Conservation (phyloP, 2,329 filamentous ascomycete genomes). For the Rutstroemia sp. region DNA sequence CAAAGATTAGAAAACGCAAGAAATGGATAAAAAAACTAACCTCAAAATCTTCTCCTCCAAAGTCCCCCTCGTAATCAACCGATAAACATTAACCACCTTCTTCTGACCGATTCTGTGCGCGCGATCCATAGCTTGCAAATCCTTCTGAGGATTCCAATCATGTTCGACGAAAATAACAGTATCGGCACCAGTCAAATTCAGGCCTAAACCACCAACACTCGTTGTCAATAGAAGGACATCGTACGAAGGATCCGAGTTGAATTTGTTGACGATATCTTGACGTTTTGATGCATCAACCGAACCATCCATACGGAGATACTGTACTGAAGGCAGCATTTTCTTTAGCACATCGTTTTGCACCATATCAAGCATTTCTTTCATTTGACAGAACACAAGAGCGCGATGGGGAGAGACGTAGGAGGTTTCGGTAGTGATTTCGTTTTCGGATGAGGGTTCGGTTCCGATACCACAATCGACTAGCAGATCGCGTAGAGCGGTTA, state of each 20-base stretch:
- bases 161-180: constrained; percentile 99
- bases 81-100: constrained; percentile 99
- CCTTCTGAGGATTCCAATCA: constrained; percentile 99
- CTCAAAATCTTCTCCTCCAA: constrained; percentile 96
- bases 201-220: constrained; percentile 84
- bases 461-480: constrained; percentile 99
- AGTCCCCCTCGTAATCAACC: constrained; percentile 89
- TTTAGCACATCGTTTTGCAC: constrained; percentile 91
- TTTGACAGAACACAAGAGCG: constrained; percentile 95
- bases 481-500: constrained; percentile 81
- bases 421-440: constrained; percentile 49
- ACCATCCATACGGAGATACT: constrained; percentile 89
- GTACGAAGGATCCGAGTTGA: constrained; percentile 96
- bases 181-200: constrained; percentile 94
- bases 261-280: constrained; percentile 97
- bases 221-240: constrained; percentile 92
- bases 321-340: constrained; percentile 84
- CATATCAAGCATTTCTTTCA: constrained; percentile 99
- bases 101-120: constrained; percentile 98
- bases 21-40: constrained; percentile 34
- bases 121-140: constrained; percentile 97
- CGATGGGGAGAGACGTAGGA: constrained; percentile 93
- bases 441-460: constrained; percentile 46
- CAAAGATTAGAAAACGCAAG: background rate
- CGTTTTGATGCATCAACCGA: constrained; percentile 86